Evolutionary conservation across 2,329 filamentous ascomycete genomes (phyloP).

Genomic region (Exserohilum turcica): DNA sequence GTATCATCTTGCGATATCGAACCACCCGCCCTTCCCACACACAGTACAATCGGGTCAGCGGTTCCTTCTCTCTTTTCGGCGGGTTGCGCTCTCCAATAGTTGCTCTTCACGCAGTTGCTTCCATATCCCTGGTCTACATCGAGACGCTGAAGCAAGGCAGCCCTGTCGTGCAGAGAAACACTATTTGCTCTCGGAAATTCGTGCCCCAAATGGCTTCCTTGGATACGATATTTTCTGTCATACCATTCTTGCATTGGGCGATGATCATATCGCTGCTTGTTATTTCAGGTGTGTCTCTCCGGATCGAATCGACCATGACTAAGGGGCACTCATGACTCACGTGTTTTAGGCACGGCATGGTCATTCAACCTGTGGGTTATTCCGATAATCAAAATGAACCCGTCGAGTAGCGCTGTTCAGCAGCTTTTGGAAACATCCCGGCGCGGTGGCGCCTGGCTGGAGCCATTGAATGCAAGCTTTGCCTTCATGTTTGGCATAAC

Average conservation of each 20-base stretch:
- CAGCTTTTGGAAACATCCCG: conserved; percentile 4
- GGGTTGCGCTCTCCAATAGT: background rate
- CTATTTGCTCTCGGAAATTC: background rate
- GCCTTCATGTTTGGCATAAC: conserved; percentile 4
- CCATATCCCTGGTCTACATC: background rate
- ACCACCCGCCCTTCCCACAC: too few species aligned
- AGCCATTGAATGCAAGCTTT: conserved; percentile 5
- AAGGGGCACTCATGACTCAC: background rate
- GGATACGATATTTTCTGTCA: background rate
- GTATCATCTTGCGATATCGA: too few species aligned
- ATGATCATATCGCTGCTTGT: background rate
- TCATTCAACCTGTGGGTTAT: conserved; percentile 9
- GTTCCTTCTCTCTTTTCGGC: background rate
- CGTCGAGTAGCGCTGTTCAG: background rate
- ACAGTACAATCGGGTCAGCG: too few species aligned
- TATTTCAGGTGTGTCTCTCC: background rate
- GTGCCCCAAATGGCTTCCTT: background rate
- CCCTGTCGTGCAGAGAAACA: background rate
- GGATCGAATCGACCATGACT: background rate
- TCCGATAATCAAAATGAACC: conserved; percentile 11
- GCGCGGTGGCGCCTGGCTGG: conserved; percentile 7
- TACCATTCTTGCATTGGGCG: background rate
- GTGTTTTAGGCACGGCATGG: conserved; percentile 7
- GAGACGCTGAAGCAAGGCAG: background rate
- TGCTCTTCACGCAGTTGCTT: background rate